Conservation (phyloP, 768 basidiomycete species). For the Mycena rosella region DNA sequence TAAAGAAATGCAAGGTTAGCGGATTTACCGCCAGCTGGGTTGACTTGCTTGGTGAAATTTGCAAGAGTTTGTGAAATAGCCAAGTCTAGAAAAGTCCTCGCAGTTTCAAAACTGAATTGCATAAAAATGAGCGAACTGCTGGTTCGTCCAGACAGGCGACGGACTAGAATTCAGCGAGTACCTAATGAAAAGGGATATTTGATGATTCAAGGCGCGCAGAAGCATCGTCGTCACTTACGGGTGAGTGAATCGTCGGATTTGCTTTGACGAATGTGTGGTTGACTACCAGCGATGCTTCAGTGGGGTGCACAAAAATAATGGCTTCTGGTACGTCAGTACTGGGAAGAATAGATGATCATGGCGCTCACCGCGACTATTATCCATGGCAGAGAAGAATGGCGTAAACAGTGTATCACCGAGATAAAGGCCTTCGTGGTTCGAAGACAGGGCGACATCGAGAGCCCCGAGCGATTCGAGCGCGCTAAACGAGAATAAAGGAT, state of each 20-base stretch:
- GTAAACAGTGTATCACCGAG: constrained; percentile 23
- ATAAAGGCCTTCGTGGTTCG: constrained; percentile 32
- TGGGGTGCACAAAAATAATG: constrained; percentile 26
- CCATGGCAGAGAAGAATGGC: constrained; percentile 14
- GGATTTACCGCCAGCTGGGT: too few species aligned
- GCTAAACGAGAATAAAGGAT: background rate
- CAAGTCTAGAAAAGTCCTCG: constrained; percentile 26
- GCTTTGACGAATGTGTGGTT: constrained; percentile 22
- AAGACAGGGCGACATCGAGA: constrained; percentile 24
- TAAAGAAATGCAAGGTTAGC: too few species aligned
- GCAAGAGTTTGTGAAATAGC: constrained; percentile 26
- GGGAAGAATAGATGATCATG: background rate
- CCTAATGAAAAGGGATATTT: background rate
- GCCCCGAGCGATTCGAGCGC: constrained; percentile 22
- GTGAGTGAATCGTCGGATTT: constrained; percentile 23
- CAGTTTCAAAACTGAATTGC: constrained; percentile 30
- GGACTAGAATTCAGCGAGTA: constrained; percentile 29
- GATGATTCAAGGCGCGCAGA: too few species aligned
- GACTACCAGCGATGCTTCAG: constrained; percentile 10
- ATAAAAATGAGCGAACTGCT: background rate
- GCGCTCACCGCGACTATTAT: background rate
- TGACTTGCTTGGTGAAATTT: constrained; percentile 8
- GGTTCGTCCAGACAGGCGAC: background rate
- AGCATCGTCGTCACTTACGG: constrained; percentile 1
- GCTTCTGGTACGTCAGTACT: constrained; percentile 1